Evolutionary conservation across 768 basidiomycete species (phyloP), one percentile per base, ranked within the genome.

Genomic region (Tulasnella sp.): DNA sequence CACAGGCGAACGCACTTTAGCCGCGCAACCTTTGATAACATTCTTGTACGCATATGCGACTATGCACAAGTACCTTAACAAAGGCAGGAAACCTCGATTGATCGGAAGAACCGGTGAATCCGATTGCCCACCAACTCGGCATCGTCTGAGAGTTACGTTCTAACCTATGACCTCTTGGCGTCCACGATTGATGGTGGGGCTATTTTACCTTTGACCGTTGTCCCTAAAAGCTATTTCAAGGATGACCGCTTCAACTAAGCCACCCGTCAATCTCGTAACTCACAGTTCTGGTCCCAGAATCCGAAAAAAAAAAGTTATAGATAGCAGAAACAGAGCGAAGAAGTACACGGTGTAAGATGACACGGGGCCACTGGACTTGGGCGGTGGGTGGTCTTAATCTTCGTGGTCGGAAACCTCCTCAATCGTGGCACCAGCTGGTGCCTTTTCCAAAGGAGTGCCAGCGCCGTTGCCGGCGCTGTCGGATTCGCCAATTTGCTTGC

Each of bases 381-480:
- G 31, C 5, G 31, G 29, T 64, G 31, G 17, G 17, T 34, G 29
- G 29, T n/a, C 36, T 22, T 70, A 70, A 1, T 70, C 69, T 4
- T 70, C 69, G 69, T 70, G 69, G 69, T 70, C 69, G 69, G 69
- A 70, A 25, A 70, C 69, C 19, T 70, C 69, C 36, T 70, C 69
- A 36, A 70, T 70, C 36, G 11, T 38, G 40, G 69, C 69, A 42
- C 69, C 69, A 38, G 37, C 4, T 3, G 37, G 40, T 29, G 69
- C 36, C n/a, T 38, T 70, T 70, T 38, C 69, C 3, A 64, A 14
- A 34, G 31, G 58, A 42, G 72, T 73, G 31, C 22, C 40, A 11
- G 42, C 79, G 17, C 75, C 73, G 70, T 67, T 58, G 58, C 73
- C 64, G n/a, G 71, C 74, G n/a, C n/a, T n/a, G 14, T 67, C 76